These are phyloP conservation scores for Colletotrichum lentis DNA, from an alignment of 2,329 filamentous ascomycete species.

Conservation along the genomic window DNA sequence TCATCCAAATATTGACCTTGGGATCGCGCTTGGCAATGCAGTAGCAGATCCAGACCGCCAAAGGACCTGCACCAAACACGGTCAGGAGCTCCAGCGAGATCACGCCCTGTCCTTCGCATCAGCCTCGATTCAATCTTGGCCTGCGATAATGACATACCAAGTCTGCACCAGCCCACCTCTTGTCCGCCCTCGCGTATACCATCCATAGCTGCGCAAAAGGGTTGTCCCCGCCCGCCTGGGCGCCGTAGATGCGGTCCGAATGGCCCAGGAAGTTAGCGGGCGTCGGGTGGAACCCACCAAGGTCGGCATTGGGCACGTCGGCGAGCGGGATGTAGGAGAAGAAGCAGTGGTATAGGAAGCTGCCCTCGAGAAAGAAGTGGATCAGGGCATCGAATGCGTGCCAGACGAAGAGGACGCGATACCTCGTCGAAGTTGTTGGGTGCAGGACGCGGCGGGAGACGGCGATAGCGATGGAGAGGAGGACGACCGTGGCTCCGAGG, in stretches of 20 bases:
- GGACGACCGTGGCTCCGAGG: conserved; percentile 62
- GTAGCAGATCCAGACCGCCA: conserved; percentile 68
- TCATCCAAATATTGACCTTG: conserved; percentile 68
- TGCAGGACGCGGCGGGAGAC: conserved; percentile 59
- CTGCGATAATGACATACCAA: conserved; percentile 51
- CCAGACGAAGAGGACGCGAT: conserved; percentile 89
- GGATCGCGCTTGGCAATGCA: conserved; percentile 64
- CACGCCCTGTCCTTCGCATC: conserved; percentile 54
- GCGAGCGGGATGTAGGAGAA: conserved; percentile 63
- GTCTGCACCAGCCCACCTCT: conserved; percentile 70
- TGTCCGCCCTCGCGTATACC: conserved; percentile 72
- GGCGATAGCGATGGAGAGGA: conserved; percentile 60
- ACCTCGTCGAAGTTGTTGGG: conserved; percentile 59
- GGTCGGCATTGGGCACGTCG: conserved; percentile 46
- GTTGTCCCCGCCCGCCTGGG: conserved; percentile 63
- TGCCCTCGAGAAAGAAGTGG: conserved; percentile 90
- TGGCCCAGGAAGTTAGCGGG: conserved; percentile 62
- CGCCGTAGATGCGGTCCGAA: conserved; percentile 61
- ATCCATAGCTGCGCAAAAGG: conserved; percentile 71
- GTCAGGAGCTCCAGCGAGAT: conserved; percentile 72
- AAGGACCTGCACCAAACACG: conserved; percentile 67
- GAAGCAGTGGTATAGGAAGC: conserved; percentile 94
- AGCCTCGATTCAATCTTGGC: not conserved
- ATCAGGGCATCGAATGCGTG: conserved; percentile 92
- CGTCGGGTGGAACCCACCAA: conserved; percentile 54